A percentile compares a stretch with the other conserved stretches of the same genome.
phyloP scores from a whole-genome alignment of 2,329 filamentous ascomycete genomes.

The Sporothrix phasma region DNA sequence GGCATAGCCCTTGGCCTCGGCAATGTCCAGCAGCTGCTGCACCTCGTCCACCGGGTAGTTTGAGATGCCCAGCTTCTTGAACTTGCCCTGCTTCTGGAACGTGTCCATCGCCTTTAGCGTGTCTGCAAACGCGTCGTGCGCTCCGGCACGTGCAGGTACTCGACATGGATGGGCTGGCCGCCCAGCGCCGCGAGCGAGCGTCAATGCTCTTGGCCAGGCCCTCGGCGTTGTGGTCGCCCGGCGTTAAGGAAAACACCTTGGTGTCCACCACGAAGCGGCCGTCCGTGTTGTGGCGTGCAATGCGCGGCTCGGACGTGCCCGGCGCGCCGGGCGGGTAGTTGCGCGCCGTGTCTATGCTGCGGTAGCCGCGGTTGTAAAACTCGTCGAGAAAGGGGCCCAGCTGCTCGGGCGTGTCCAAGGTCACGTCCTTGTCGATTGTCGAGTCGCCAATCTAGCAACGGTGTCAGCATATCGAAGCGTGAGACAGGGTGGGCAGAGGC shows the following conservation, averaged over 20 bases:
- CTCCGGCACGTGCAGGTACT: conserved; percentile 35
- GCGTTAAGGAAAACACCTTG: conserved; percentile 24
- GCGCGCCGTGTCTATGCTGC: conserved; percentile 27
- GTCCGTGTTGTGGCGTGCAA: conserved; percentile 24
- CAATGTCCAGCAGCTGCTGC: conserved; percentile 27
- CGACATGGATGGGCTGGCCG: conserved; percentile 25
- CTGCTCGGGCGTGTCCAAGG: conserved; percentile 20
- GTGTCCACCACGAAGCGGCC: conserved; percentile 28
- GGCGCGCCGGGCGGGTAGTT: conserved; percentile 24
- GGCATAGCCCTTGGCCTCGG: conserved; percentile 27
- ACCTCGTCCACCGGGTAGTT: conserved; percentile 32
- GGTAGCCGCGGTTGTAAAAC: conserved; percentile 23
- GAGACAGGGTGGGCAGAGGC: not conserved
- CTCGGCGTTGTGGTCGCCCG: conserved; percentile 23
- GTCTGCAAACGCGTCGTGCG: conserved; percentile 30
- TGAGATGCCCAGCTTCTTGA: conserved; percentile 31
- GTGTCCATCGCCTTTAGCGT: conserved; percentile 29
- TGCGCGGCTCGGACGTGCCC: conserved; percentile 24
- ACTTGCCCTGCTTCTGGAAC: conserved; percentile 29
- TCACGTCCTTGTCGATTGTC: not conserved
- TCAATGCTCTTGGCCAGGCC: conserved; percentile 26
- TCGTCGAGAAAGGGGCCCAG: conserved; percentile 21
- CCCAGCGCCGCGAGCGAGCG: conserved; percentile 26
- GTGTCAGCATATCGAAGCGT: not conserved
- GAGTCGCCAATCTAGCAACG: conserved; percentile 3